phyloP scores from a whole-genome alignment of 169 alveolate genomes.

The Babesia microti region DNA sequence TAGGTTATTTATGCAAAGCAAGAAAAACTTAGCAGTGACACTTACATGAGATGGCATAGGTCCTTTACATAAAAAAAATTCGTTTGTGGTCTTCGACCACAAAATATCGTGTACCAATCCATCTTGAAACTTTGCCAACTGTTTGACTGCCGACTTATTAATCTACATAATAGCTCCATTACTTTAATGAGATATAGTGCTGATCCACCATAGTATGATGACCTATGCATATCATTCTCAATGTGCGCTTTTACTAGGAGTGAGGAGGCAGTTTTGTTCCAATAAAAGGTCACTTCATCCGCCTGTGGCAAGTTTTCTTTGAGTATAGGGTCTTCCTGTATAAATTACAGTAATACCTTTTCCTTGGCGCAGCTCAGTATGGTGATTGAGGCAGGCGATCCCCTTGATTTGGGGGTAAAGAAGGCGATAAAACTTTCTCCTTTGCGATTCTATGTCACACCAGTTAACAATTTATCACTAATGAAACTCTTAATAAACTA shows the following conservation, averaged over 20 bases:
- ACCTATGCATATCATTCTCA: conserved; percentile 50
- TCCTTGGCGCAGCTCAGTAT: too few species aligned
- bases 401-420: too few species aligned
- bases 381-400: too few species aligned
- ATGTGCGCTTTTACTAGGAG: conserved; percentile 49
- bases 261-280: conserved; percentile 54
- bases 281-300: conserved; percentile 58
- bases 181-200: conserved; percentile 43
- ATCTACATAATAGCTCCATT: conserved; percentile 22
- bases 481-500: too few species aligned
- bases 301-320: conserved; percentile 38
- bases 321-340: conserved; percentile 27
- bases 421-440: too few species aligned
- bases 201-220: conserved; percentile 53
- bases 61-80: conserved; percentile 53
- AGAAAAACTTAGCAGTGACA: not conserved
- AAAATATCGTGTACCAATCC: conserved; percentile 58
- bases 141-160: conserved; percentile 1
- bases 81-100: conserved; percentile 53
- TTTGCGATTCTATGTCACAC: too few species aligned
- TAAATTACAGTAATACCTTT: too few species aligned
- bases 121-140: conserved; percentile 5
- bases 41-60: conserved; percentile 51
- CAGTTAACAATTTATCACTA: too few species aligned
- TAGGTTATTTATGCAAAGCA: not conserved